Percentiles rank a stretch among this genome's conserved stretches.
phyloP scores from a whole-genome alignment of 192 early-diverging fungal species.

The Backusella parvicylindrica region DNA sequence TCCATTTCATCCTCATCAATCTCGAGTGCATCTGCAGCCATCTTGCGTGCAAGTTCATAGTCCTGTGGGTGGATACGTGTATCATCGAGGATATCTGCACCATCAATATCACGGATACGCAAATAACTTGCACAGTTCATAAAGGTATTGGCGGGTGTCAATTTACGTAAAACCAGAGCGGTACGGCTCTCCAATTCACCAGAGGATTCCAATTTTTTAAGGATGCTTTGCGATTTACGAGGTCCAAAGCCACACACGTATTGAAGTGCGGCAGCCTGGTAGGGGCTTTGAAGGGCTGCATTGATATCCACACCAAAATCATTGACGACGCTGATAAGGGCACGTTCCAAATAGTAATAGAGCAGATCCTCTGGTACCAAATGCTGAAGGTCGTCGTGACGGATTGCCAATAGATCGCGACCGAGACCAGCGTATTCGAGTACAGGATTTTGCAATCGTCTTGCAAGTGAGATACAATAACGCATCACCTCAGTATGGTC shows the following conservation, averaged over 20 bases:
- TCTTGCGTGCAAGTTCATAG: conserved; percentile 93
- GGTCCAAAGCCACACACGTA: conserved; percentile 94
- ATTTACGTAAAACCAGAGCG: conserved; percentile 62
- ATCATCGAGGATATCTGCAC: conserved; percentile 82
- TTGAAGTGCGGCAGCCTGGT: conserved; percentile 70
- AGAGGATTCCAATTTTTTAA: conserved; percentile 55
- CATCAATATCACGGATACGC: conserved; percentile 65
- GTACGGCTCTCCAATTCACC: conserved; percentile 61
- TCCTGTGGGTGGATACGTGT: conserved; percentile 96
- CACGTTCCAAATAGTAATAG: conserved; percentile 71
- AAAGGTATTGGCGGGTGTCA: conserved; percentile 74
- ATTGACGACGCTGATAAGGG: conserved; percentile 85
- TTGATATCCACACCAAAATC: conserved; percentile 90
- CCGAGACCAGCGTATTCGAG: conserved; percentile 78
- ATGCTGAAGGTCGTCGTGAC: conserved; percentile 73
- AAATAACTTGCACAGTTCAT: conserved; percentile 94
- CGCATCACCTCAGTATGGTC: conserved; percentile 65
- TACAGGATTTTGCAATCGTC: conserved; percentile 81
- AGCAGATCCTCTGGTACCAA: conserved; percentile 66
- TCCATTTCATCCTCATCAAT: conserved; percentile 75
- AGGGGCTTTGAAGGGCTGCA: conserved; percentile 59
- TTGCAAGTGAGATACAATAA: conserved; percentile 84
- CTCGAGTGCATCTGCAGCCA: conserved; percentile 94
- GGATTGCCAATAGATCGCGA: conserved; percentile 57
- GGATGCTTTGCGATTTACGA: conserved; percentile 80